Conservation (phyloP, 2,329 filamentous ascomycete genomes). For the Hypoxylon sp. region DNA sequence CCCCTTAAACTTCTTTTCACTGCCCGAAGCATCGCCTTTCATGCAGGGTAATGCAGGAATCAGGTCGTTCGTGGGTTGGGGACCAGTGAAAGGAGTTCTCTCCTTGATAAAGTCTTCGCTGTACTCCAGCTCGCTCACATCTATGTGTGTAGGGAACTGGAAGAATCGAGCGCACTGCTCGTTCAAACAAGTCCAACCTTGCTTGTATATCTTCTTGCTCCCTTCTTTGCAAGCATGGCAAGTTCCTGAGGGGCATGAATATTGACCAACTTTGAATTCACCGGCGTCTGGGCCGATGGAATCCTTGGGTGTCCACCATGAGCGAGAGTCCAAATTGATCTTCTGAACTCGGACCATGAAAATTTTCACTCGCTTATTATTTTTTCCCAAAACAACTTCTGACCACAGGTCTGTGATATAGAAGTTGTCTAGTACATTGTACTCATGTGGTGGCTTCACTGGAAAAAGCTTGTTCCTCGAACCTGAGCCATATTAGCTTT, state of each 20-base stretch:
- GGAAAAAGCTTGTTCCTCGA: slow-evolving; percentile 63
- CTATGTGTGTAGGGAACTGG: slow-evolving; percentile 52
- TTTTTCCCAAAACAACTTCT: slow-evolving; percentile 65
- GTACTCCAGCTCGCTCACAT: slow-evolving; percentile 62
- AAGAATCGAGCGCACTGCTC: slow-evolving; percentile 67
- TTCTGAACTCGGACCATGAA: slow-evolving; percentile 78
- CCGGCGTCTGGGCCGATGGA: slow-evolving; percentile 49
- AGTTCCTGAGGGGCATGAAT: slow-evolving; percentile 42
- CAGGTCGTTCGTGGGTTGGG: slow-evolving; percentile 55
- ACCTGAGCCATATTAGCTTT: slow-evolving; percentile 58
- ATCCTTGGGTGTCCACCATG: slow-evolving; percentile 71
- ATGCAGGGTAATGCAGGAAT: slow-evolving; percentile 55
- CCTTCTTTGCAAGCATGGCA: slow-evolving; percentile 61
- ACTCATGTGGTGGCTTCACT: slow-evolving; percentile 69
- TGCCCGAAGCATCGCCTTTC: slow-evolving; percentile 57
- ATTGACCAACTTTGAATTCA: slow-evolving; percentile 53
- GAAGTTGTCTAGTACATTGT: slow-evolving; percentile 78
- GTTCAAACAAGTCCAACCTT: slow-evolving; percentile 54
- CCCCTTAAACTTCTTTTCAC: slow-evolving; percentile 67
- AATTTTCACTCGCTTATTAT: slow-evolving; percentile 52
- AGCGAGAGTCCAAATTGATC: slow-evolving; percentile 63
- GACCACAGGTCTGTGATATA: slow-evolving; percentile 78
- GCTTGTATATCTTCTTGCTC: slow-evolving; percentile 58
- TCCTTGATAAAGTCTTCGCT: slow-evolving; percentile 70
- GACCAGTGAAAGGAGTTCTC: slow-evolving; percentile 61